phyloP scores from a whole-genome alignment of 192 early-diverging fungal genomes.

The Mortierella hygrophila region DNA sequence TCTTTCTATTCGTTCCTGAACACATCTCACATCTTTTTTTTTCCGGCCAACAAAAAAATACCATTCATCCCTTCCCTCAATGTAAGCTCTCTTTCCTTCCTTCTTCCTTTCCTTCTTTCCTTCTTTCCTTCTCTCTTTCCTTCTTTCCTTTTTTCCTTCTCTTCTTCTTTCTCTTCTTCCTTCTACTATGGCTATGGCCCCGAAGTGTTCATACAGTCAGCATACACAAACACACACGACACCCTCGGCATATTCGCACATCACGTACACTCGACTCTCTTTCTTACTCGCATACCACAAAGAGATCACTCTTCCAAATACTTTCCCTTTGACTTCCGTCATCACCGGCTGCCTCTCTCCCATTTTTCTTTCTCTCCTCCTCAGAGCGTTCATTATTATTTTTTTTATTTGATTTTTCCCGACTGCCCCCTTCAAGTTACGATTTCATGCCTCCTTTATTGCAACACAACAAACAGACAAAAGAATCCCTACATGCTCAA shows the following conservation, averaged over 20 bases:
- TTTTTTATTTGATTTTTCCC: too few relatives aligned
- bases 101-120: neutral
- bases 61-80: neutral
- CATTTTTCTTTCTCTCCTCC: too few relatives aligned
- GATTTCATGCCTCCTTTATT: slow-evolving; percentile 5
- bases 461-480: neutral
- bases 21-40: neutral
- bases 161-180: neutral
- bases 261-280: neutral
- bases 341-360: too few relatives aligned
- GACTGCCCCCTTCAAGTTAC: neutral
- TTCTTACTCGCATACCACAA: neutral
- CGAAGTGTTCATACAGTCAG: neutral
- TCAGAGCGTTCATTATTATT: too few relatives aligned
- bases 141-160: neutral
- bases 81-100: neutral
- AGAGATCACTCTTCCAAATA: neutral
- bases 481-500: neutral
- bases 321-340: neutral
- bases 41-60: neutral
- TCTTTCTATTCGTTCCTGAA: neutral
- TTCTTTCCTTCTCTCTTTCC: neutral
- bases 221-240: neutral
- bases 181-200: neutral
- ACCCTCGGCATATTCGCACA: neutral